phyloP scores from a whole-genome alignment of 163 green algal species.

The Prototheca stagnorum region DNA sequence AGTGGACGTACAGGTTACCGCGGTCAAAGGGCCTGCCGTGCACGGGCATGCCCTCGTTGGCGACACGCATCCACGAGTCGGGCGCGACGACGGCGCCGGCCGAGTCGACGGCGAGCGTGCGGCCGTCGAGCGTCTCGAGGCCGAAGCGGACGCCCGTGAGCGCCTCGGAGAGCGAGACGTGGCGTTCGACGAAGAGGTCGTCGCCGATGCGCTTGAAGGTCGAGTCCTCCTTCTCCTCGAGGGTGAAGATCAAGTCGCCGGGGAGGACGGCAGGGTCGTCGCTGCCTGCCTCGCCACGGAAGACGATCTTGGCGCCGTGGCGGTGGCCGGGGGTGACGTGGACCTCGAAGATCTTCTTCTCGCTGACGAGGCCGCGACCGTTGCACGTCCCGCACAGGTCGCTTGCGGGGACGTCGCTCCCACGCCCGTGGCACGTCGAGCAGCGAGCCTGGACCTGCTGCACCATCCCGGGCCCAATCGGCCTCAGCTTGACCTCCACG shows the following conservation, averaged over 20 bases:
- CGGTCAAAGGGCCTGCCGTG: conserved; percentile 78
- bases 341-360: conserved; percentile 88
- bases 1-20: conserved; percentile 95
- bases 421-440: conserved; percentile 37
- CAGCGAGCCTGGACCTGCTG: conserved; percentile 85
- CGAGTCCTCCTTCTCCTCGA: conserved; percentile 70
- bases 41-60: conserved; percentile 90
- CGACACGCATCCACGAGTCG: conserved; percentile 49
- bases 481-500: conserved; percentile 69
- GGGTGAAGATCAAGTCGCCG: conserved; percentile 56
- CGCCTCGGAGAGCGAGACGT: conserved; percentile 68
- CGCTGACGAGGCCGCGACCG: conserved; percentile 48
- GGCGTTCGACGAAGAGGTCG: conserved; percentile 74
- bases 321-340: conserved; percentile 62
- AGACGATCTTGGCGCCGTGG: conserved; percentile 58
- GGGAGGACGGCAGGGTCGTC: conserved; percentile 52
- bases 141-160: conserved; percentile 68
- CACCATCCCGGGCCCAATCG: conserved; percentile 83
- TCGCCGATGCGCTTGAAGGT: conserved; percentile 71
- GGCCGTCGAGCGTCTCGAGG: conserved; percentile 77
- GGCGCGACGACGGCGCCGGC: conserved; percentile 82
- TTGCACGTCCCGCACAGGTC: conserved; percentile 31
- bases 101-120: conserved; percentile 49
- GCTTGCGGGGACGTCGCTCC: conserved; percentile 19
- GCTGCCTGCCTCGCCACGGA: conserved; percentile 74